Percentiles rank a stretch among this genome's conserved stretches.
phyloP scores from a whole-genome alignment of 768 basidiomycete species.

The Lactarius pseudohatsudake region DNA sequence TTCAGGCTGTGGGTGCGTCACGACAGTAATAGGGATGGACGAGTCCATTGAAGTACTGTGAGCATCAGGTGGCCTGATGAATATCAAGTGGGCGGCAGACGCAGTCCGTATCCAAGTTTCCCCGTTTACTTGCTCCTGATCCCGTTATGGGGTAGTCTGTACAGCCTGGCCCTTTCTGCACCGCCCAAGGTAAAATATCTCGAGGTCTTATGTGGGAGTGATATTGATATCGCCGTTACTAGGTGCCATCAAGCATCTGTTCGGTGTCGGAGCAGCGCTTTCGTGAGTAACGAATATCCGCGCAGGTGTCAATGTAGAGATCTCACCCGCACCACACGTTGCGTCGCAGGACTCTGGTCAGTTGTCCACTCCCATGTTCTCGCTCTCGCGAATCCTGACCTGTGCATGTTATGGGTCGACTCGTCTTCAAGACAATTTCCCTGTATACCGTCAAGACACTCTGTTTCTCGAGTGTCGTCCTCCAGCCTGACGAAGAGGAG shows the following conservation, averaged over 20 bases:
- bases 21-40: background rate
- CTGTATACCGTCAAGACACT: constrained; percentile 41
- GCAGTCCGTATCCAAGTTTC: constrained; percentile 31
- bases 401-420: background rate
- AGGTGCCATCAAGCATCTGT: constrained; percentile 7
- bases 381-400: background rate
- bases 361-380: background rate
- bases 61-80: constrained; percentile 38
- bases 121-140: background rate
- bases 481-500: background rate
- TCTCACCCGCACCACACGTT: background rate
- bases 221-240: background rate
- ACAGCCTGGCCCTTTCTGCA: background rate
- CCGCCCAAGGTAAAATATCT: constrained; percentile 2
- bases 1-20: constrained; percentile 31
- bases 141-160: background rate
- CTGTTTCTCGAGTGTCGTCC: constrained; percentile 31
- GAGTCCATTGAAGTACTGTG: background rate
- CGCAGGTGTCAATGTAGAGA: background rate
- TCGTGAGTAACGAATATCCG: background rate
- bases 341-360: background rate
- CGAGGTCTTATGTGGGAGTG: background rate
- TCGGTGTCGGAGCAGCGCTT: constrained; percentile 2
- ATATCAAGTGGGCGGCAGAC: constrained; percentile 37
- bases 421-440: constrained; percentile 36